A percentile compares a stretch with the other conserved stretches of the same genome.
phyloP scores from a whole-genome alignment of 768 basidiomycete species.

The Boletus vinaceobasis region DNA sequence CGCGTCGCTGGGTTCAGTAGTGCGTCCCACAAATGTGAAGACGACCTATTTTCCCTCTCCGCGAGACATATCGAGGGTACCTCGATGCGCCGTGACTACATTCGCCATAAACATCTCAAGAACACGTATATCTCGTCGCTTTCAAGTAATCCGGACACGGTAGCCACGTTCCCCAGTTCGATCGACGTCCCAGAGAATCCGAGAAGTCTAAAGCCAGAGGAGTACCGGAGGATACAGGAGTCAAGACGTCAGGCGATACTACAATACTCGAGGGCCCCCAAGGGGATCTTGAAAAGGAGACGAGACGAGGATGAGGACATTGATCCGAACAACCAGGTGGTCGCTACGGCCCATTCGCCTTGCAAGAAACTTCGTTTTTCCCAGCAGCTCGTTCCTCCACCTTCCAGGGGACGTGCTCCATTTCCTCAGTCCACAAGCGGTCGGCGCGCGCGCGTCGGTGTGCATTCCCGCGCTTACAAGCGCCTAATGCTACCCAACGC shows the following conservation, averaged over 20 bases:
- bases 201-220: conserved; percentile 19
- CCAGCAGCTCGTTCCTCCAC: not conserved
- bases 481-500: conserved; percentile 3
- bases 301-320: conserved; percentile 19
- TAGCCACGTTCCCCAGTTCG: conserved; percentile 12
- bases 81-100: conserved; percentile 24
- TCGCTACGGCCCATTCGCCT: not conserved
- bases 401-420: conserved; percentile 13
- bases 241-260: conserved; percentile 28
- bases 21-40: conserved; percentile 15
- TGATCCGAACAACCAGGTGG: conserved; percentile 3
- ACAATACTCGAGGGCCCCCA: conserved; percentile 21
- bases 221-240: conserved; percentile 25
- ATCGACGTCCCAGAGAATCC: conserved; percentile 18
- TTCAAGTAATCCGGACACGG: conserved; percentile 9
- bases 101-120: conserved; percentile 28
- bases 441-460: conserved; percentile 16
- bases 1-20: not conserved
- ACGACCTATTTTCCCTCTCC: conserved; percentile 19
- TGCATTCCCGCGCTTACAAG: conserved; percentile 13
- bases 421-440: conserved; percentile 9
- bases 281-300: conserved; percentile 28
- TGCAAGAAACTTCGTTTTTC: conserved; percentile 27
- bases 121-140: conserved; percentile 28
- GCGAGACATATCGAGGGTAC: conserved; percentile 24